Conservation (phyloP, 192 early-diverging fungal genomes). For the Backusella luteola region DNA sequence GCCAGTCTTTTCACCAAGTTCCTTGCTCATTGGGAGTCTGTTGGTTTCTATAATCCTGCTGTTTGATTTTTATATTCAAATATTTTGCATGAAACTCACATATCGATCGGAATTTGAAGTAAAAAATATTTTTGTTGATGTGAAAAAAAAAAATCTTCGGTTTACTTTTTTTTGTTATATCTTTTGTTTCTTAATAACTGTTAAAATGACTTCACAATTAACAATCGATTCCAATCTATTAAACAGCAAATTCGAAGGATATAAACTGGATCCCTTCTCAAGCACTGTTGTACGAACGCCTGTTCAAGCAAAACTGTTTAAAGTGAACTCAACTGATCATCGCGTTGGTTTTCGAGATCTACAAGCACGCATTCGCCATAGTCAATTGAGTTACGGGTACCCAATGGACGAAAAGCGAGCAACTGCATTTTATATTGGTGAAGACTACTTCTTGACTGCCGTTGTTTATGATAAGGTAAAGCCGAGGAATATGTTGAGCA, state of each 20-base stretch:
- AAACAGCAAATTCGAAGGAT: constrained; percentile 70
- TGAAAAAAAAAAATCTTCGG: not conserved
- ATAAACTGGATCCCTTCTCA: constrained; percentile 61
- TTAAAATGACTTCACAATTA: not conserved
- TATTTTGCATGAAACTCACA: too few relatives aligned
- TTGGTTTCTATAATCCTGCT: constrained; percentile 13
- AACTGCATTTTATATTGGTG: constrained; percentile 40
- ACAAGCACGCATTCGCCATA: constrained; percentile 60
- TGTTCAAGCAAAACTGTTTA: constrained; percentile 30
- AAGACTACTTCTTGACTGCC: constrained; percentile 29
- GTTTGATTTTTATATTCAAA: too few relatives aligned
- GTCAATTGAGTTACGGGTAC: constrained; percentile 60
- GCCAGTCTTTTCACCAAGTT: not conserved
- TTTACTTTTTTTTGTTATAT: not conserved
- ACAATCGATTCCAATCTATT: constrained; percentile 40
- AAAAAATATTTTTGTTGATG: too few relatives aligned
- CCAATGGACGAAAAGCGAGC: constrained; percentile 6
- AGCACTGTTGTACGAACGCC: constrained; percentile 25
- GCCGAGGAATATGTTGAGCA: not conserved
- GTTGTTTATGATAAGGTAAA: constrained; percentile 41
- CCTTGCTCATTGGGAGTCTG: constrained; percentile 7
- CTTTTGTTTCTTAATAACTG: not conserved
- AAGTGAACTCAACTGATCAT: constrained; percentile 40
- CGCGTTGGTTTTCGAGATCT: constrained; percentile 65
- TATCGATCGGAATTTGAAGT: not conserved